Percentiles rank a stretch among this genome's conserved stretches.
Conservation (phyloP, 306 rosid genomes). For the Luffa aegyptiaca region DNA sequence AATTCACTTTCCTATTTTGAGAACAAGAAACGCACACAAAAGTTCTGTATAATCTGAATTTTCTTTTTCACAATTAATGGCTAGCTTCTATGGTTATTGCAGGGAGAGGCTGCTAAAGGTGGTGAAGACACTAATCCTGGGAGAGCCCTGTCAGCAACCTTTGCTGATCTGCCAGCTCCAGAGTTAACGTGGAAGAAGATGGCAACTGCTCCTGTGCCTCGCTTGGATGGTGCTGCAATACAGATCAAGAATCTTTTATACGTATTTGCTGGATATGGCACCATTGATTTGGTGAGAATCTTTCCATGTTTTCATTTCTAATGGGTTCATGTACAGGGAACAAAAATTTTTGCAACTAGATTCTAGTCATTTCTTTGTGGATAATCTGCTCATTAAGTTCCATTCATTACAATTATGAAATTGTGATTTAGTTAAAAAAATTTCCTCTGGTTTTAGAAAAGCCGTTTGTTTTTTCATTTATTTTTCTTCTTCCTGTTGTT, state of each 20-base stretch:
- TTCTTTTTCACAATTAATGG: neutral
- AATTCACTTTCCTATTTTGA: neutral
- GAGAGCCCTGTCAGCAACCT: constrained; percentile 47
- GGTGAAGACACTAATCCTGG: constrained; percentile 15
- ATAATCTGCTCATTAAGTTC: neutral
- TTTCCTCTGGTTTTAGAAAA: neutral
- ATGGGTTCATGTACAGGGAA: neutral
- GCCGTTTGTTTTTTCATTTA: neutral
- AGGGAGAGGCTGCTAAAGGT: constrained; percentile 20
- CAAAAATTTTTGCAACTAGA: neutral
- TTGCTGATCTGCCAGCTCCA: constrained; percentile 78
- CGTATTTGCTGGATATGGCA: constrained; percentile 74
- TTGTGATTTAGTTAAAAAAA: neutral
- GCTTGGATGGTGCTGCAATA: constrained; percentile 65
- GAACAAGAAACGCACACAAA: neutral
- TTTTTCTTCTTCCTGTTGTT: neutral
- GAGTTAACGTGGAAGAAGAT: constrained; percentile 62
- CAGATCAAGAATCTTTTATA: constrained; percentile 56
- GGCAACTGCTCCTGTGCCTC: constrained; percentile 79
- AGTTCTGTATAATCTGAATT: neutral
- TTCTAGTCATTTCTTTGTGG: neutral
- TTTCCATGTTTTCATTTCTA: neutral
- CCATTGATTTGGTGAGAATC: constrained; percentile 56
- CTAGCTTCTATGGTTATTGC: neutral
- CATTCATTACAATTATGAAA: neutral